A percentile compares a stretch with the other conserved stretches of the same genome.
Evolutionary conservation across 192 early-diverging fungal genomes (phyloP).

Genomic region (Lunasporangiospora selenospora): DNA sequence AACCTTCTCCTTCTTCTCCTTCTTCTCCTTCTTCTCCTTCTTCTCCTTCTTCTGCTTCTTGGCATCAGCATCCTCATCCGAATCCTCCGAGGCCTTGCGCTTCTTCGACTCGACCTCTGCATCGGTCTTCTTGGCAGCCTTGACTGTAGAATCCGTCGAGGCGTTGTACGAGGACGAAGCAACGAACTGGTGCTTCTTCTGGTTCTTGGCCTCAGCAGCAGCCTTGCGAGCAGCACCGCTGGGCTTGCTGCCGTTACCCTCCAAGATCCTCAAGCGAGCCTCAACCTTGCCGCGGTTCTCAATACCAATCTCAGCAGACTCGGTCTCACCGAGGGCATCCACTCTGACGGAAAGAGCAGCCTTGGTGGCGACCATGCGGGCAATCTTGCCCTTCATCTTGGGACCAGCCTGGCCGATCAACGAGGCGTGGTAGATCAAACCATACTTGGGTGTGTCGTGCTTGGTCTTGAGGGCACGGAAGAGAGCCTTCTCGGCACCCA

Average conservation of each 20-base stretch:
- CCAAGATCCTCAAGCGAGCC: constrained; percentile 86
- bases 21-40: constrained; percentile 50
- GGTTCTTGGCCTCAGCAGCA: constrained; percentile 66
- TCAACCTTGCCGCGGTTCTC: constrained; percentile 89
- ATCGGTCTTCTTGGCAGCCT: constrained; percentile 33
- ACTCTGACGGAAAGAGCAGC: constrained; percentile 87
- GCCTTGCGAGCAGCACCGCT: constrained; percentile 73
- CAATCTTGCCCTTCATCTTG: constrained; percentile 99
- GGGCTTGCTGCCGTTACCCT: constrained; percentile 65
- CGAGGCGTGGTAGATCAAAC: constrained; percentile 97
- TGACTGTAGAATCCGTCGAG: constrained; percentile 38
- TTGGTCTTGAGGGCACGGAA: constrained; percentile 99
- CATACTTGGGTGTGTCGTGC: constrained; percentile 98
- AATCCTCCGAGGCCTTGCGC: constrained; percentile 58
- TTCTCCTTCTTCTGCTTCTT: constrained; percentile 51
- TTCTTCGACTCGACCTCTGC: too few species aligned
- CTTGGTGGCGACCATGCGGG: constrained; percentile 93
- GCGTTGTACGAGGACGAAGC: constrained; percentile 57
- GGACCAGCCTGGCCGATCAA: constrained; percentile 95
- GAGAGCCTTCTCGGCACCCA: constrained; percentile 99
- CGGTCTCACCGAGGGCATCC: constrained; percentile 89
- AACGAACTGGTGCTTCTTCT: constrained; percentile 70
- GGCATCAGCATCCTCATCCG: constrained; percentile 24
- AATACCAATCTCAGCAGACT: constrained; percentile 83
- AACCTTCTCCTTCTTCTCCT: constrained; percentile 58